Evolutionary conservation across 2,329 filamentous ascomycete genomes (phyloP), one percentile per base, ranked within the genome.

Genomic region (Aspergillus intermedius): DNA sequence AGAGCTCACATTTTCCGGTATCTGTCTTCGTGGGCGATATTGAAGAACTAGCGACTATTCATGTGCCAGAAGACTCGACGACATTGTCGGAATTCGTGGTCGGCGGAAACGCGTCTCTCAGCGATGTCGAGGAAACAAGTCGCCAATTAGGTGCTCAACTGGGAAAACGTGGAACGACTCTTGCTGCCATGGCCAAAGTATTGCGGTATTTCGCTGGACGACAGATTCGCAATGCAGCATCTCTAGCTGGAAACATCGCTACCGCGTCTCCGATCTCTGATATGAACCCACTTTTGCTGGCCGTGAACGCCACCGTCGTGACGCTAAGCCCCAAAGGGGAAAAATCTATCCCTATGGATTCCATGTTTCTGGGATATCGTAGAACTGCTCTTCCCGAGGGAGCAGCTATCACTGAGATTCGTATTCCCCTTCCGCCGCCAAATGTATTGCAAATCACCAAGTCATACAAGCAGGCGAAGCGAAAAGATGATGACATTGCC

Each of bases 401-500:
- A 64, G 88, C 88, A 1, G 81, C 97, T 54, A 91, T 98, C 51
- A 83, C 89, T 1, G 85, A 85, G 39, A 84, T 98, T 54, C 82
- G 86, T n/a, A 88, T 98, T 41, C 93, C 93, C 0, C 73, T 95
- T 65, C 81, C 87, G 40, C 85, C 91, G 0, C 25, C 25, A 30
- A 30, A 30, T 12, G 25, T 12, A 30, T 30, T 12, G 25, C 25
- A 30, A 12, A 30, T 30, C 9, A 30, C 25, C 9, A 30, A 30
- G 4, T 30, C 25, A 30, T 97, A 96, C 71, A 98, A 98, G 70
- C 91, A 97, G 67, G 83, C 93, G 0, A 98, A 98, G 75, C 77
- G 93, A 56, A 97, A 97, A 65, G 93, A 98, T 60, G 93, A 98
- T 60, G 93, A 98, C 64, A 97, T 98, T 64, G 93, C 93, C 2